A percentile compares a stretch with the other conserved stretches of the same genome.
Conservation (phyloP, 192 early-diverging fungal species). For the Gamsiella multidivaricata region DNA sequence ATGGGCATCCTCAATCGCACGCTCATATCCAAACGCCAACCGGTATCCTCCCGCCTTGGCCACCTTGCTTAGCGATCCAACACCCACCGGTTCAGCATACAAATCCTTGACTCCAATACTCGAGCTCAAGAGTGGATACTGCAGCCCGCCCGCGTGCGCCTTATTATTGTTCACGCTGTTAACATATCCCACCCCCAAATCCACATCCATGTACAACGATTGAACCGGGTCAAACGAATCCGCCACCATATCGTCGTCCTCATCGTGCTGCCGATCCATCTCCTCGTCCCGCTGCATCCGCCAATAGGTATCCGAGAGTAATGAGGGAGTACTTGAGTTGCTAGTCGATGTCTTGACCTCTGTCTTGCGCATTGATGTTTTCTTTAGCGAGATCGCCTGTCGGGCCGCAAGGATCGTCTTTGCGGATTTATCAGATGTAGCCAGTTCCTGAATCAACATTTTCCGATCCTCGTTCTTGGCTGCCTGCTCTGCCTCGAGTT, state of each 20-base stretch:
- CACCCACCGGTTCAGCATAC: constrained; percentile 22
- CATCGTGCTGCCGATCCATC: constrained; percentile 30
- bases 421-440: constrained; percentile 61
- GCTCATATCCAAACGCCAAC: constrained; percentile 38
- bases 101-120: constrained; percentile 52
- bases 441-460: constrained; percentile 80
- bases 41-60: constrained; percentile 50
- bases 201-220: constrained; percentile 49
- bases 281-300: constrained; percentile 39
- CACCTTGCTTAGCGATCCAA: constrained; percentile 18
- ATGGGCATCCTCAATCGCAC: constrained; percentile 46
- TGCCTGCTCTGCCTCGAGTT: constrained; percentile 77
- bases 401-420: constrained; percentile 57
- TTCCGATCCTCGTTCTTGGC: constrained; percentile 73
- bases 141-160: constrained; percentile 50
- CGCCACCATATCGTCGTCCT: constrained; percentile 28
- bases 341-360: constrained; percentile 26
- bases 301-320: constrained; percentile 46
- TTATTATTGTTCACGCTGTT: constrained; percentile 55
- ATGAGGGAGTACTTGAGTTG: background rate
- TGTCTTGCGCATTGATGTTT: constrained; percentile 60
- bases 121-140: constrained; percentile 39
- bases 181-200: constrained; percentile 48
- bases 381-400: constrained; percentile 57
- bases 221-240: constrained; percentile 44